A percentile compares a stretch with the other conserved stretches of the same genome.
Evolutionary conservation across 176 grass and related monocot species (phyloP).

Genomic region (Coix lacrymajobi): DNA sequence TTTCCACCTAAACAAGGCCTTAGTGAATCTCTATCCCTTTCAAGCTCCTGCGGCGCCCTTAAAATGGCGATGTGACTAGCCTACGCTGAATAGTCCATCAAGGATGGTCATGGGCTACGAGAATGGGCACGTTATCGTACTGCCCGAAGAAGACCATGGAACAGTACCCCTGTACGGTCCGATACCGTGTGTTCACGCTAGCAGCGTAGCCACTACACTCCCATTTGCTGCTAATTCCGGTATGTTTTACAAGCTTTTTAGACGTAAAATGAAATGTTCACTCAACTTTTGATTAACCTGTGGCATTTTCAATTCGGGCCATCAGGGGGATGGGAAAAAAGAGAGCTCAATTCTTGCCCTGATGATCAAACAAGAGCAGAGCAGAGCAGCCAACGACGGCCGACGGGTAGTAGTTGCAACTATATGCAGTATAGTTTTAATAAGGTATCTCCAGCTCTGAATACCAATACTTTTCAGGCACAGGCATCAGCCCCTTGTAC

Average conservation of each 20-base stretch:
- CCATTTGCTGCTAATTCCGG: not conserved
- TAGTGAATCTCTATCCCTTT: not conserved
- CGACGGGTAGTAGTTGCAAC: conserved; percentile 18
- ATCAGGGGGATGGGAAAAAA: not conserved
- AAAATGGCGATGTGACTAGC: conserved; percentile 10
- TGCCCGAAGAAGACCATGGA: conserved; percentile 20
- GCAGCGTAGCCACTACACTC: not conserved
- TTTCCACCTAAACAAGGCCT: no score
- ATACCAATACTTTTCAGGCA: conserved; percentile 27
- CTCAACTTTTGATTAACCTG: not conserved
- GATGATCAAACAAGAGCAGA: not conserved
- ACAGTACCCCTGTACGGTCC: not conserved
- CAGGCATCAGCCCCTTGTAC: conserved; percentile 33
- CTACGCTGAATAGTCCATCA: conserved; percentile 9
- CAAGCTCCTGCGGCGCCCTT: conserved; percentile 9
- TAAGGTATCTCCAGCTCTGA: conserved; percentile 36
- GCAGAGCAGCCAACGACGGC: not conserved
- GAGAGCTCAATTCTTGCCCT: not conserved
- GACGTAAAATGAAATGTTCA: not conserved
- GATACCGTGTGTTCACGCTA: not conserved
- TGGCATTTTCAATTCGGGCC: not conserved
- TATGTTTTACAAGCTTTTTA: not conserved
- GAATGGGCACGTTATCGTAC: conserved; percentile 10
- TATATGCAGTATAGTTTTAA: conserved; percentile 27
- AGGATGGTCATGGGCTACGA: conserved; percentile 1